Conservation (phyloP, 176 grass and related monocot genomes). For the Pontederia paniculata region DNA sequence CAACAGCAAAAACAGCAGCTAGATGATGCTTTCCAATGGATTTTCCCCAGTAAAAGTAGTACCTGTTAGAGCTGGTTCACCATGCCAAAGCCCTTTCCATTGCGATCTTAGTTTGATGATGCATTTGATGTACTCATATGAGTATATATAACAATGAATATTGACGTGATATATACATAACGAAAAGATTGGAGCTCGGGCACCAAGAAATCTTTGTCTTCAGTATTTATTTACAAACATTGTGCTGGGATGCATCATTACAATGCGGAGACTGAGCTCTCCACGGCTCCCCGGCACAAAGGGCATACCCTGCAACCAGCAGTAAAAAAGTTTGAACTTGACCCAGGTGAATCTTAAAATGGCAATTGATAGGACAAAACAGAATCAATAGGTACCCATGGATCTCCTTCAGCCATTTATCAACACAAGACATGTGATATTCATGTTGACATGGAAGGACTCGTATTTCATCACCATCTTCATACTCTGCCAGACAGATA, state of each 20-base stretch:
- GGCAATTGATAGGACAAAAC: neutral
- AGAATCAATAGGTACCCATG: conserved; percentile 38
- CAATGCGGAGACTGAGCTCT: conserved; percentile 1
- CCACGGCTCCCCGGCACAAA: conserved; percentile 63
- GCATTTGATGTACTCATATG: too few relatives aligned
- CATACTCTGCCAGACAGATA: conserved; percentile 89
- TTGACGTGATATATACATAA: too few relatives aligned
- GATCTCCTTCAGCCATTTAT: conserved; percentile 97
- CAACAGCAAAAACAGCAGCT: too few relatives aligned
- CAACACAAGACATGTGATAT: conserved; percentile 72
- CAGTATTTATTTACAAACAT: neutral
- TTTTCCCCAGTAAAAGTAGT: too few relatives aligned
- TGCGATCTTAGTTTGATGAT: too few relatives aligned
- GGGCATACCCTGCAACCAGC: conserved; percentile 54
- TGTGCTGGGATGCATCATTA: neutral
- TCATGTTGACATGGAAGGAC: conserved; percentile 82
- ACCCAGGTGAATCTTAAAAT: neutral
- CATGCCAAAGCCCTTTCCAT: too few relatives aligned
- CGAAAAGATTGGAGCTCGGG: too few relatives aligned
- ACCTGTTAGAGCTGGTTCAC: too few relatives aligned
- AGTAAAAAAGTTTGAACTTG: conserved; percentile 1
- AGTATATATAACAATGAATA: too few relatives aligned
- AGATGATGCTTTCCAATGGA: too few relatives aligned
- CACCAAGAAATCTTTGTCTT: too few relatives aligned
- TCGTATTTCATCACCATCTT: conserved; percentile 82